A percentile compares a stretch with the other conserved stretches of the same genome.
Evolutionary conservation across 83 land plant species (phyloP).

Genomic region (Diphasiastrum complanatum): DNA sequence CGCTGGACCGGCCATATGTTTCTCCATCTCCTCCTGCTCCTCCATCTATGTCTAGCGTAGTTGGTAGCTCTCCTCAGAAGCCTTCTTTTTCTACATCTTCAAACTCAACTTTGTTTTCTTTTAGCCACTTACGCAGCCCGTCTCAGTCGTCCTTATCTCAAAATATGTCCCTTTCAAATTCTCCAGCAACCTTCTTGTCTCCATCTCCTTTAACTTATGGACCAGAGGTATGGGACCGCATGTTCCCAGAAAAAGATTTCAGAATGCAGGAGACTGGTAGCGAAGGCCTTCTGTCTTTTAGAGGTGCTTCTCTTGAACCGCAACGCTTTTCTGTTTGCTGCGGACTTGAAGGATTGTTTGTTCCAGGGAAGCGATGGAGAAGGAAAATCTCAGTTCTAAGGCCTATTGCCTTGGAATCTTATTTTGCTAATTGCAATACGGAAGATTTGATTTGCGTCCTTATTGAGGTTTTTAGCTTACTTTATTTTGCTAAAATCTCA

Average conservation of each 20-base stretch:
- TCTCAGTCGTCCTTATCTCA: conserved; percentile 70
- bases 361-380: conserved; percentile 94
- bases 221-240: conserved; percentile 66
- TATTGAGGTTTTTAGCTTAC: conserved; percentile 59
- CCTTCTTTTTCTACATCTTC: conserved; percentile 42
- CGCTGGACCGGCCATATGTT: conserved; percentile 57
- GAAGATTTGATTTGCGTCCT: conserved; percentile 87
- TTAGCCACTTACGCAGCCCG: conserved; percentile 72
- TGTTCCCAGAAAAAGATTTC: conserved; percentile 40
- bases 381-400: conserved; percentile 75
- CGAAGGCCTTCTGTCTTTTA: conserved; percentile 76
- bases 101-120: conserved; percentile 74
- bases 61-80: conserved; percentile 40
- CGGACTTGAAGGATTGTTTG: conserved; percentile 93
- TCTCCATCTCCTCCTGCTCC: conserved; percentile 46
- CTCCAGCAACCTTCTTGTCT: conserved; percentile 35
- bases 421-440: conserved; percentile 81
- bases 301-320: conserved; percentile 82
- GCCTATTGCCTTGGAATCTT: conserved; percentile 74
- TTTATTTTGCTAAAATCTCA: too few species aligned
- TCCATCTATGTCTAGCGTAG: conserved; percentile 36
- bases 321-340: conserved; percentile 84
- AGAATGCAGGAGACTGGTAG: conserved; percentile 47
- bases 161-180: conserved; percentile 20
- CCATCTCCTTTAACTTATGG: conserved; percentile 39